Evolutionary conservation across 768 basidiomycete genomes (phyloP), one percentile per base, ranked within the genome.

Genomic region (Pisolithus orientalis): DNA sequence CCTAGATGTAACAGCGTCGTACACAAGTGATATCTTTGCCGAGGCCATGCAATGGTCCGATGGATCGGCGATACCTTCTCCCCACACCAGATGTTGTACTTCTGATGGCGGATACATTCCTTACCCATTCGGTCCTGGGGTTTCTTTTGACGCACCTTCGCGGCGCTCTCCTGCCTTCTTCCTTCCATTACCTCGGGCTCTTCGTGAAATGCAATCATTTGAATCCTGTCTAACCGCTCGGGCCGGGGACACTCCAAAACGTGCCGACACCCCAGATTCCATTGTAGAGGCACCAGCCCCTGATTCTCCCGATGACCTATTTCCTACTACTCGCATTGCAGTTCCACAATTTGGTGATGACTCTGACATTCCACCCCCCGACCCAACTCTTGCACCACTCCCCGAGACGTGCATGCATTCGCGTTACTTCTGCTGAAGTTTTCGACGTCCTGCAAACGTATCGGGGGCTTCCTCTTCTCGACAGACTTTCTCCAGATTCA

Each of bases 181-280:
- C 45, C 63, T 80, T 4, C 72, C 74, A 4, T 59, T 77, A 2
- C 76, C 81, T 1, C 81, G 79, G 4, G 72, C 75, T 40, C 65
- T 93, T n/a, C 84, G 89, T 24, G 85, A 85, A 64, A 87, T 91
- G 84, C 88, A 91, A 58, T 89, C 87, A 0, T 93, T 92, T 62
- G 90, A 93, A 58, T 91, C 89, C 4, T 83, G 83, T 1, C 65
- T 87, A 37, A 93, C 90, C 0, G 89, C 87, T 0, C 78, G 82
- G 24, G 85, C 86, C 45, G 75, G 63, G 14, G 66, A 69, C 49
- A 60, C 61, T 51, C 53, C 58, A 48, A 63, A 55, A 42, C 59
- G 53, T 5, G 49, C 49, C 8, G 43, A 51, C 13, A 29, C 58
- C 1, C 34, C 59, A 0, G 56, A 65, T 14, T 52, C 52, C 5